Evolutionary conservation across 306 rosid species (phyloP).

Genomic region (Mimosa pudica): DNA sequence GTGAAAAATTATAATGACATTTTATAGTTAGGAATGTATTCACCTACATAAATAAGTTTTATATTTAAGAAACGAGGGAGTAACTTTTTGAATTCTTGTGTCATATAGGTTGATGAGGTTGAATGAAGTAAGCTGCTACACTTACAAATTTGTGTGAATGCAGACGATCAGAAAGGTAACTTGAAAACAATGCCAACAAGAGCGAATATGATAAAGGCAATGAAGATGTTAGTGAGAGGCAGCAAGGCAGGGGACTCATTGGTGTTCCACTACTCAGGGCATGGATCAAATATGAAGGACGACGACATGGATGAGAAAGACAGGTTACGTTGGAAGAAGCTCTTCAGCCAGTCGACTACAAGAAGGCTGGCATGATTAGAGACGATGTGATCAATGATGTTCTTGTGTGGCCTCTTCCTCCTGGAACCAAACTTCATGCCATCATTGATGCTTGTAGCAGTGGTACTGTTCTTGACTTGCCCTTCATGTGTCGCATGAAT

Average conservation of each 20-base stretch:
- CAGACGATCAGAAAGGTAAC: constrained; percentile 42
- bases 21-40: too few relatives aligned
- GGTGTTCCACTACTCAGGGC: not conserved
- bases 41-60: too few relatives aligned
- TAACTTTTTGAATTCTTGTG: too few relatives aligned
- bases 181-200: constrained; percentile 42
- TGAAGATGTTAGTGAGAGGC: constrained; percentile 49
- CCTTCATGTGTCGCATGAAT: constrained; percentile 52
- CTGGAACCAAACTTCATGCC: constrained; percentile 57
- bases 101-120: too few relatives aligned
- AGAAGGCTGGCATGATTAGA: constrained; percentile 40
- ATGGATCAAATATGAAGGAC: not conserved
- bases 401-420: constrained; percentile 51
- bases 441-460: constrained; percentile 53
- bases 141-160: too few relatives aligned
- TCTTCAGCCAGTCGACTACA: constrained; percentile 49
- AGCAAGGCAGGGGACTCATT: not conserved
- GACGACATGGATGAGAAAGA: constrained; percentile 38
- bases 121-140: too few relatives aligned
- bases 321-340: constrained; percentile 52
- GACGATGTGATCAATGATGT: constrained; percentile 52
- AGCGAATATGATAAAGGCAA: constrained; percentile 45
- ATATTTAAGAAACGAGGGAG: too few relatives aligned
- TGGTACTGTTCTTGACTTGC: constrained; percentile 54
- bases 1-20: too few relatives aligned